These are phyloP conservation scores for Macadamia tetraphylla DNA, from an alignment of 164 flowering plant species.

Conservation along the genomic window DNA sequence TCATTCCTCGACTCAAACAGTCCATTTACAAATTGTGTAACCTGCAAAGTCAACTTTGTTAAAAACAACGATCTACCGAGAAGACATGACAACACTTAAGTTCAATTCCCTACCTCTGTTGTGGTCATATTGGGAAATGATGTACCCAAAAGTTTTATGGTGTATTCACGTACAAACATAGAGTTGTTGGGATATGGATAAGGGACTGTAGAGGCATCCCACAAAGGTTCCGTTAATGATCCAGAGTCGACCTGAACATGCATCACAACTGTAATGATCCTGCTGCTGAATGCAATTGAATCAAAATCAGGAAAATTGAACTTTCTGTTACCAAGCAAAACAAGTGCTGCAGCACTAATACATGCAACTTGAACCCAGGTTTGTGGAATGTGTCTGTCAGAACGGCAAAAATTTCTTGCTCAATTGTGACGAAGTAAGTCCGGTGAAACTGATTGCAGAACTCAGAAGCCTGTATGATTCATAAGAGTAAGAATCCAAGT, in stretches of 20 bases:
- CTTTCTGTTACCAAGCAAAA: constrained; percentile 71
- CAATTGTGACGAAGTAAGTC: constrained; percentile 75
- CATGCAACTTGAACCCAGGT: constrained; percentile 98
- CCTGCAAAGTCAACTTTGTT: constrained; percentile 35
- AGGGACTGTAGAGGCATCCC: constrained; percentile 79
- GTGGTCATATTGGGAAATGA: constrained; percentile 96
- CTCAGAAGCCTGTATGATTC: constrained; percentile 60
- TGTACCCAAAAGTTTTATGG: constrained; percentile 76
- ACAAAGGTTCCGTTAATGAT: constrained; percentile 75
- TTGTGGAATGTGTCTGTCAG: constrained; percentile 98
- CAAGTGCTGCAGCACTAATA: constrained; percentile 78
- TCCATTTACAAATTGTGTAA: constrained; percentile 81
- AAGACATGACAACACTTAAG: neutral
- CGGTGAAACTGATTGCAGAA: constrained; percentile 90
- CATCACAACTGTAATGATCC: neutral
- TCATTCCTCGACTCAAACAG: constrained; percentile 80
- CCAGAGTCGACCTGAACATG: constrained; percentile 72
- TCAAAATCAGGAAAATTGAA: neutral
- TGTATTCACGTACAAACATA: constrained; percentile 74
- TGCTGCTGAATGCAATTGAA: neutral
- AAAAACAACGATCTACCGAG: neutral
- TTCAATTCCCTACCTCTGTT: constrained; percentile 48
- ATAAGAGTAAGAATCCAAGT: neutral
- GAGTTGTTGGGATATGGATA: constrained; percentile 68
- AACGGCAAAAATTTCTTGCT: constrained; percentile 98